Conservation (phyloP, 2,329 filamentous ascomycete genomes). For the Phialocephala subalpina region DNA sequence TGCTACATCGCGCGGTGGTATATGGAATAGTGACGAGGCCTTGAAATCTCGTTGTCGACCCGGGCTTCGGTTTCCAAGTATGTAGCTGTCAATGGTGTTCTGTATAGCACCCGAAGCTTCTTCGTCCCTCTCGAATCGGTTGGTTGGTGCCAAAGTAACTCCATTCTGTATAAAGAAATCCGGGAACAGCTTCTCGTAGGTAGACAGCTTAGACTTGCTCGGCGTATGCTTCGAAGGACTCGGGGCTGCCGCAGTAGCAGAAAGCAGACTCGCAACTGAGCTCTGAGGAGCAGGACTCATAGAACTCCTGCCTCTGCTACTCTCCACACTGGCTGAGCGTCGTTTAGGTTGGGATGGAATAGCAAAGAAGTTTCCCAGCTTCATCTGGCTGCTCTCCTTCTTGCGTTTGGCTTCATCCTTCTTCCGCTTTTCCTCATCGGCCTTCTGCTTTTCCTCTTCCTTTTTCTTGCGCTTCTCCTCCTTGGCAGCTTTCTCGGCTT, state of each 20-base stretch:
- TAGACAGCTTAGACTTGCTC: slow-evolving; percentile 44
- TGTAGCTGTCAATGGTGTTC: slow-evolving; percentile 59
- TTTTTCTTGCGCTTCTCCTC: slow-evolving; percentile 47
- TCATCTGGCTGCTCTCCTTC: slow-evolving; percentile 55
- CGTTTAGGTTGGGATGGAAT: slow-evolving; percentile 23
- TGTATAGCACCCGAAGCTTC: slow-evolving; percentile 61
- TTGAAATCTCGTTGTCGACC: slow-evolving; percentile 54
- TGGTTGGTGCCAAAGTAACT: slow-evolving; percentile 70
- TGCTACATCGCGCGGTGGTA: slow-evolving; percentile 45
- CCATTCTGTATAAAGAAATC: slow-evolving; percentile 82
- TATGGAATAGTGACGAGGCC: slow-evolving; percentile 54
- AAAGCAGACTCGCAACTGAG: slow-evolving; percentile 23
- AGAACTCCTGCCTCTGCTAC: slow-evolving; percentile 31
- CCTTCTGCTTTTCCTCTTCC: slow-evolving; percentile 41
- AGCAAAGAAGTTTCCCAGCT: slow-evolving; percentile 41
- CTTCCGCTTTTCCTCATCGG: slow-evolving; percentile 50
- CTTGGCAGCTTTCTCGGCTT: slow-evolving; percentile 47
- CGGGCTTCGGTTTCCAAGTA: slow-evolving; percentile 56
- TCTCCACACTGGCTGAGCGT: slow-evolving; percentile 34
- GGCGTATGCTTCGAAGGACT: slow-evolving; percentile 29
- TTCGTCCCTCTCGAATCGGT: slow-evolving; percentile 64
- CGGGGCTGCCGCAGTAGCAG: slow-evolving; percentile 16
- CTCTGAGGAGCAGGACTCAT: slow-evolving; percentile 37
- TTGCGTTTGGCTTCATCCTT: slow-evolving; percentile 53
- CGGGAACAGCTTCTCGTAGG: slow-evolving; percentile 77